Base-by-base conservation (phyloP, 352 stramenopile genomes). In the Peronospora tabacina region DNA sequence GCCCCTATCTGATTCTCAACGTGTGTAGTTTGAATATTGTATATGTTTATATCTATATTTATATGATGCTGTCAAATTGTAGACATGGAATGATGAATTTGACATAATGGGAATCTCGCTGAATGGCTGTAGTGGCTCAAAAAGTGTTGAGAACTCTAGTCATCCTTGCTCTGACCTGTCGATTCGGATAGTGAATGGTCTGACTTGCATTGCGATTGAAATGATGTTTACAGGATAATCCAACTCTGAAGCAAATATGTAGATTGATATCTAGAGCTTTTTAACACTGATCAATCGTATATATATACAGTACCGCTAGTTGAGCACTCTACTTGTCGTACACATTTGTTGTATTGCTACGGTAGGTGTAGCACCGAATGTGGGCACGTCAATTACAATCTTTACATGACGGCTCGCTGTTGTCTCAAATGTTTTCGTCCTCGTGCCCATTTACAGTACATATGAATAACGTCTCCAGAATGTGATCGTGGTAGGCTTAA, bases 91-190 rank as follows among this genome's bases (percentile, higher is more conserved):
- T 86, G 72, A 86, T 83, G 75, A 84, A 79, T 79, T 71, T 74
- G 70, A 83, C 71, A 56, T 67, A 81, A 69, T 86, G 75, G 75
- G 75, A 86, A 86, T 86, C 75, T 86, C 73, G 82, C 75, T 84
- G 75, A 86, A 71, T 55, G 41, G 43, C 48, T 63, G 52, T 57
- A 55, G 49, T 70, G 49, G 55, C 45, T 49, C 41, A 55, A 40
- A n/a, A 51, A 16, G 48, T 82, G 68, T 70, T 56, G 72, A 82
- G 64, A 83, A 82, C 58, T 62, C 30, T 54, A 64, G 68, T 84
- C 75, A 87, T 87, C 75, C 72, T 87, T 87, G 72, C 72, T 66
- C 75, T 86, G 75, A 87, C 68, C 75, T 74, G 75, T 16, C 0
- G 10, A 19, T 13, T 19, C 6, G 19, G 55, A 32, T 15, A 8